These are phyloP conservation scores for Leishmania tropica DNA, from an alignment of 208 protist species.

Conservation along the genomic window DNA sequence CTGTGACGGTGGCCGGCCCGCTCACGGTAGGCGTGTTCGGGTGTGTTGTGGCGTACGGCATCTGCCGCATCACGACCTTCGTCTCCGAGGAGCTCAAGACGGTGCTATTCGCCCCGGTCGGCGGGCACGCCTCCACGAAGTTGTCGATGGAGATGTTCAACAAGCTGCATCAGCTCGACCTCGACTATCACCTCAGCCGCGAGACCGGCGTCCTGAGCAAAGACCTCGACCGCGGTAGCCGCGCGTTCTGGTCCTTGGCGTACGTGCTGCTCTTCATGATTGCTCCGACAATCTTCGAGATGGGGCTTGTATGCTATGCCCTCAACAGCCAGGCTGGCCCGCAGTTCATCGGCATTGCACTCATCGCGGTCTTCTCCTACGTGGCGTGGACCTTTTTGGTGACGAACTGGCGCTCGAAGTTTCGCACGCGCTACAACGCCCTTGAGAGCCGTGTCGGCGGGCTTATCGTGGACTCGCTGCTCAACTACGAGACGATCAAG, in stretches of 20 bases:
- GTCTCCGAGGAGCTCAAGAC: constrained; percentile 89
- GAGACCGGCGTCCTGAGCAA: constrained; percentile 92
- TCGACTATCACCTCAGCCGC: constrained; percentile 88
- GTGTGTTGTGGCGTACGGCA: constrained; percentile 85
- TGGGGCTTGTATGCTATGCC: constrained; percentile 88
- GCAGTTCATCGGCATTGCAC: constrained; percentile 86
- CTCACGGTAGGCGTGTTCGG: constrained; percentile 80
- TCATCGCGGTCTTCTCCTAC: constrained; percentile 85
- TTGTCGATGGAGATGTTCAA: constrained; percentile 89
- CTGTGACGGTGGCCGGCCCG: constrained; percentile 39
- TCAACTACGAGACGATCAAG: constrained; percentile 97
- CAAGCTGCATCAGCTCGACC: constrained; percentile 88
- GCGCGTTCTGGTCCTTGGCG: constrained; percentile 89
- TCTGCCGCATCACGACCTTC: constrained; percentile 75
- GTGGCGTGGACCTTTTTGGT: constrained; percentile 86
- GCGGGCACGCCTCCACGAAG: constrained; percentile 79
- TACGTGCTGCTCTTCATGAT: constrained; percentile 93
- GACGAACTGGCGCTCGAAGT: constrained; percentile 91
- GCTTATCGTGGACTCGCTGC: constrained; percentile 92
- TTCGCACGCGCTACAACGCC: constrained; percentile 89
- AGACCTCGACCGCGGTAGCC: constrained; percentile 92
- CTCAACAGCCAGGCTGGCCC: constrained; percentile 83
- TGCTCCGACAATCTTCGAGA: constrained; percentile 93
- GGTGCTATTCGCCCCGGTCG: constrained; percentile 90
- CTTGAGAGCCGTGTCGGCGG: constrained; percentile 89